phyloP scores from a whole-genome alignment of 768 basidiomycete genomes.

The Tulasnella sp. region DNA sequence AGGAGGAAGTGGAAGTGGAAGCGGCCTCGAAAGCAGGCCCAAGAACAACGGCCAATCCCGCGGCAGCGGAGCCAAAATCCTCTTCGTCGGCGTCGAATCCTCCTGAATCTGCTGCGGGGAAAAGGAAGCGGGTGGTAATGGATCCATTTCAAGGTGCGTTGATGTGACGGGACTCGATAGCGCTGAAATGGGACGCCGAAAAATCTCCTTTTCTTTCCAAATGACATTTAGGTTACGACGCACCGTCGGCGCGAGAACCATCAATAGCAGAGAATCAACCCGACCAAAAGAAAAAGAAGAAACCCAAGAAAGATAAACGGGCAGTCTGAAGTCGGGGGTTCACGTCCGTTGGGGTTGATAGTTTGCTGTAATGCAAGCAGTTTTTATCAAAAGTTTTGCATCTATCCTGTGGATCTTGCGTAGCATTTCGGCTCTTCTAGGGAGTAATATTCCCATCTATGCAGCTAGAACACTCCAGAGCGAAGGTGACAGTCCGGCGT shows the following conservation, averaged over 20 bases:
- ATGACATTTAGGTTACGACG: background rate
- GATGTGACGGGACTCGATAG: background rate
- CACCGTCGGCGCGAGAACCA: background rate
- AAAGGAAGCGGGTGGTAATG: background rate
- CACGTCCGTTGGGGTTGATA: background rate
- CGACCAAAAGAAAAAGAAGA: background rate
- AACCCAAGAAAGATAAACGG: background rate
- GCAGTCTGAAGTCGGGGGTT: background rate
- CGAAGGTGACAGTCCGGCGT: too few species aligned
- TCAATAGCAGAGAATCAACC: background rate
- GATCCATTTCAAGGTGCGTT: slow-evolving; percentile 7
- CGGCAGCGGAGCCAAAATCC: background rate
- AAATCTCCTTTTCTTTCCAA: background rate
- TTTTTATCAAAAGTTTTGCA: background rate
- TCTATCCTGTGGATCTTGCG: background rate
- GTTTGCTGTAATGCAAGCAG: background rate
- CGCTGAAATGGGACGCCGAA: background rate
- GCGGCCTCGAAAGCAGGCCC: background rate
- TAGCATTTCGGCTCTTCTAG: background rate
- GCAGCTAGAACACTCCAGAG: too few species aligned
- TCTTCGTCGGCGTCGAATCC: background rate
- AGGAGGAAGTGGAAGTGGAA: background rate
- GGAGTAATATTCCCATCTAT: too few species aligned
- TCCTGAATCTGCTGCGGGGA: background rate
- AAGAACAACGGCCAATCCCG: background rate